A percentile compares a stretch with the other conserved stretches of the same genome.
Conservation (phyloP, 2,329 filamentous ascomycete genomes). For the Cordyceps fumosorosea region DNA sequence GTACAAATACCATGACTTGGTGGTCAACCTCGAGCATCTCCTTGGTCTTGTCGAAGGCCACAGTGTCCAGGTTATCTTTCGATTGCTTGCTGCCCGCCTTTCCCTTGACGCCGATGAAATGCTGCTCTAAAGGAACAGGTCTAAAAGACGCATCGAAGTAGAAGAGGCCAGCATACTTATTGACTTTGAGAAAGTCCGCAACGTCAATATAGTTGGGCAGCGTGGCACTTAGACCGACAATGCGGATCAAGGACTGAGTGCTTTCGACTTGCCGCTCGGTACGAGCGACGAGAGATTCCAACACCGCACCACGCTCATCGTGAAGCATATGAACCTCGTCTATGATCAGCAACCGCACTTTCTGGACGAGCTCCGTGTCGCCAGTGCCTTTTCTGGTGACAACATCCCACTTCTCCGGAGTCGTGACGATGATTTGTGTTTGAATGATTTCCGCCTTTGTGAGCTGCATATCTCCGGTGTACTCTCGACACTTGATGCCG, state of each 20-base stretch:
- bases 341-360: conserved; percentile 91
- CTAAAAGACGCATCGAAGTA: conserved; percentile 96
- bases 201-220: conserved; percentile 96
- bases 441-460: conserved; percentile 93
- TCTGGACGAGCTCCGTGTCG: conserved; percentile 95
- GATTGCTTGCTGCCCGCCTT: conserved; percentile 76
- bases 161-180: conserved; percentile 85
- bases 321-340: conserved; percentile 99
- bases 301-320: conserved; percentile 89
- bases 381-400: conserved; percentile 95
- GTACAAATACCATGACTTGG: conserved; percentile 98
- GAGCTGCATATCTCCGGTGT: conserved; percentile 97
- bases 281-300: conserved; percentile 90
- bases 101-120: conserved; percentile 93
- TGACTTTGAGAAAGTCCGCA: conserved; percentile 93
- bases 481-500: conserved; percentile 82
- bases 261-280: conserved; percentile 97
- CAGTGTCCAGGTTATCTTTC: conserved; percentile 79
- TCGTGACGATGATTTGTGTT: conserved; percentile 97
- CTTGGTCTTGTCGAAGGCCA: conserved; percentile 88
- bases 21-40: conserved; percentile 90
- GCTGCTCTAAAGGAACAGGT: conserved; percentile 91
- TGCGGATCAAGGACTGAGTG: conserved; percentile 93
- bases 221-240: conserved; percentile 90
- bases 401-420: conserved; percentile 98